These are phyloP conservation scores for Heliamphora pulchella DNA, from an alignment of 179 eudicot genomes.

Conservation along the genomic window DNA sequence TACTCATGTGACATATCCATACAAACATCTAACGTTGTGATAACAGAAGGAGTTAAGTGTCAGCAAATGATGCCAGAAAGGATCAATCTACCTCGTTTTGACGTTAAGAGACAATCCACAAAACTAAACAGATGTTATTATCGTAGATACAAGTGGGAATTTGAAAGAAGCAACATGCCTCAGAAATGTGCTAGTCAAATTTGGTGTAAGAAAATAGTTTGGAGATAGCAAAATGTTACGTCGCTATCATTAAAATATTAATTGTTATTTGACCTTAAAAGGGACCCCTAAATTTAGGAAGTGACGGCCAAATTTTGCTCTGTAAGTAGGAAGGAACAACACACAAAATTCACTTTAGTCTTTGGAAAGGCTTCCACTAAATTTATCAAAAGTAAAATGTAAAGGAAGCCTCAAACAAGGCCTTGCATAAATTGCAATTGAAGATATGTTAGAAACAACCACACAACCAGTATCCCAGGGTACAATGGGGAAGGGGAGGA, in stretches of 20 bases:
- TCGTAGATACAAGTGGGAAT: neutral
- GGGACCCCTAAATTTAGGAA: conserved; percentile 5
- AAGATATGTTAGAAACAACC: neutral
- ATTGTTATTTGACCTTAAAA: no score
- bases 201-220: neutral
- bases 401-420: conserved; percentile 1
- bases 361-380: neutral
- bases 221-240: neutral
- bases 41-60: no score
- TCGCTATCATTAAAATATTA: neutral
- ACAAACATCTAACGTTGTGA: no score
- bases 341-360: neutral
- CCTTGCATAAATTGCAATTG: neutral
- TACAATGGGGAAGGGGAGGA: neutral
- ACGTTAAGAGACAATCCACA: no score
- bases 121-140: no score
- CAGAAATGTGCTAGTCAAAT: neutral
- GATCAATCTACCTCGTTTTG: no score
- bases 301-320: neutral
- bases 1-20: no score
- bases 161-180: neutral
- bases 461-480: neutral
- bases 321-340: neutral
- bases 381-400: neutral
- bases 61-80: no score